Base-by-base conservation (phyloP, 2,329 filamentous ascomycete genomes). In the Mollisiaceae sp. region DNA sequence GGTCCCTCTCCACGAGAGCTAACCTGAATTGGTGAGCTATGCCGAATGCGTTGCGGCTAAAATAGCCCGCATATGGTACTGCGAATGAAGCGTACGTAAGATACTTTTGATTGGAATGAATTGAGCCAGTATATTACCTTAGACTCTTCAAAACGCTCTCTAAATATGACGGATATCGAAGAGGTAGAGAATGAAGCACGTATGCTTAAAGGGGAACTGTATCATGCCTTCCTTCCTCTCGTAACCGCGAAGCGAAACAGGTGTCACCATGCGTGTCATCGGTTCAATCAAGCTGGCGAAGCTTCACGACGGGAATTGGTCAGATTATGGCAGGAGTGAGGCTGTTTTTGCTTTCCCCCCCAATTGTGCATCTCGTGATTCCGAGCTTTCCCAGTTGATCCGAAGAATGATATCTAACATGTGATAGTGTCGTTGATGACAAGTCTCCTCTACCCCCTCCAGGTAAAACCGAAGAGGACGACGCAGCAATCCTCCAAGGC, bases 281-380 rank as follows among this genome's bases (percentile, higher is more conserved):
- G 81, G 27, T 93, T 88, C 79, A 94, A 93, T 77, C 82, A 80
- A 57, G 83, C 86, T 0, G 84, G 83, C 0, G 83, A 89, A 6
- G 82, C 85, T 5, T 77, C 86, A 2, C 84, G 91, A 47, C 82
- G 92, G 64, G 81, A 82, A 39, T 80, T 87, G 41, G 83, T 91
- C 0, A 85, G 91, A 74, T 78, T 94, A 47, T 93, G 88, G 85
- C 86, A 85, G 79, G 85, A 89, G 91, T 93, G 82, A 82, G 85
- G 2, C 9, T 32, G 27, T 27, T 27, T 32, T 27, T 24, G 5
- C 20, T 12, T 32, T 32, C 8, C 11, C 27, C 24, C 6, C 27
- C 6, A 32, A 32, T 32, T 32, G 27, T 32, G 27, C 27, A 32
- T 32, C 27, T 32, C 27, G 27, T 9, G 38, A 12, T 41, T 41